Evolutionary conservation across 176 grass and related monocot genomes (phyloP).

Genomic region (Pontederia paniculata): DNA sequence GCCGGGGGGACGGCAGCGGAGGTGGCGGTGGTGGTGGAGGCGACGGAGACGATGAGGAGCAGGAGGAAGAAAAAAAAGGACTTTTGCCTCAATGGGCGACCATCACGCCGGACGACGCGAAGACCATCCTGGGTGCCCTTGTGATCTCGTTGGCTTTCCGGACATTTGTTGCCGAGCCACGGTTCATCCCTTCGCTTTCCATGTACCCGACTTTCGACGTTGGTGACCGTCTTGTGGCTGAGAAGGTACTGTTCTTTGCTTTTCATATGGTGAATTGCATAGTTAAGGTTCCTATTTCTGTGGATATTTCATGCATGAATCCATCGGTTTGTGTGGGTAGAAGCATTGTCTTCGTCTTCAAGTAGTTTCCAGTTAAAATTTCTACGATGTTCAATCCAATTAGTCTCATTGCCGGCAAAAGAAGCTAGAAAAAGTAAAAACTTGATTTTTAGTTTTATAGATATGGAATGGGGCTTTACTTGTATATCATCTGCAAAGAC

Average conservation of each 20-base stretch:
- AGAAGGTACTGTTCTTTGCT: conserved; percentile 45
- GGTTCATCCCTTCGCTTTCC: conserved; percentile 94
- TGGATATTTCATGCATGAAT: too few species aligned
- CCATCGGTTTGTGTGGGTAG: too few species aligned
- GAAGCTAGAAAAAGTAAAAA: too few species aligned
- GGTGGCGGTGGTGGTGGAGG: conserved; percentile 21
- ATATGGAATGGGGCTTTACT: too few species aligned
- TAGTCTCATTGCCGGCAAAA: too few species aligned
- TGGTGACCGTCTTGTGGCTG: conserved; percentile 85
- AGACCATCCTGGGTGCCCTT: conserved; percentile 58
- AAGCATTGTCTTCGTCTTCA: too few species aligned
- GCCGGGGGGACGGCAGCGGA: conserved; percentile 29
- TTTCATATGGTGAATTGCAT: too few species aligned
- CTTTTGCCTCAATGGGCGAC: conserved; percentile 60
- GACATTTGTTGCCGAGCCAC: conserved; percentile 64
- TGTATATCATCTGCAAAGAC: too few species aligned
- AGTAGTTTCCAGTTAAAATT: too few species aligned
- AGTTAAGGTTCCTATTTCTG: too few species aligned
- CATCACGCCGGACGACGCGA: conserved; percentile 52
- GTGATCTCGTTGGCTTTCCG: conserved; percentile 67
- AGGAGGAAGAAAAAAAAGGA: conserved; percentile 28
- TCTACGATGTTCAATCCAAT: too few species aligned
- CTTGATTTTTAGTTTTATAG: too few species aligned
- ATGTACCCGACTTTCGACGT: conserved; percentile 81
- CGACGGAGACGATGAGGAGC: conserved; percentile 40